Evolutionary conservation across 164 flowering plant genomes (phyloP).

Genomic region (Vitis amurensis): DNA sequence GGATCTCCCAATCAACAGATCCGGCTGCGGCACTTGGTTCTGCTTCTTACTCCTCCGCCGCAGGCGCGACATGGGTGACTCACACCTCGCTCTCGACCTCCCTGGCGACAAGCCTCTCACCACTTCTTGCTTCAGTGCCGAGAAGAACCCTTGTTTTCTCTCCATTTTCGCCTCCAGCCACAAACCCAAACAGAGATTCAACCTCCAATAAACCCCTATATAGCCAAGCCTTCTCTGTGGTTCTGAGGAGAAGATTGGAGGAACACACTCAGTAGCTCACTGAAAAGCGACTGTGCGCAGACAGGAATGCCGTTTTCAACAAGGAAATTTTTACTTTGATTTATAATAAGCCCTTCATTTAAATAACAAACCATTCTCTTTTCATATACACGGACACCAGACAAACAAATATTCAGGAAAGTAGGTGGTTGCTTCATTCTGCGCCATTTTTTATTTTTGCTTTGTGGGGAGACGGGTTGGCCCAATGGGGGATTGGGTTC

Average conservation of each 20-base stretch:
- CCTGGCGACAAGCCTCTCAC: slow-evolving; percentile 82
- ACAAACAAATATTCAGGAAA: no score
- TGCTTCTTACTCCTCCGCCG: slow-evolving; percentile 52
- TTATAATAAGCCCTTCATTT: neutral
- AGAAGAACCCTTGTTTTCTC: slow-evolving; percentile 80
- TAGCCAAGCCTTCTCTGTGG: no score
- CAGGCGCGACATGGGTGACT: slow-evolving; percentile 57
- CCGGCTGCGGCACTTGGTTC: slow-evolving; percentile 38
- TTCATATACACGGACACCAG: no score
- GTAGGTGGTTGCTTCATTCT: no score
- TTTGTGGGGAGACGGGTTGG: no score
- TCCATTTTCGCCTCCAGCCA: slow-evolving; percentile 48
- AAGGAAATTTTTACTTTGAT: neutral
- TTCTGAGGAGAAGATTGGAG: no score
- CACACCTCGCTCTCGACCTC: slow-evolving; percentile 58
- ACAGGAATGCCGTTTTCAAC: slow-evolving; percentile 6
- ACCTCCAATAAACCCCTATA: no score
- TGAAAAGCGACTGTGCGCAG: slow-evolving; percentile 1
- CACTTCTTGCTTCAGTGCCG: slow-evolving; percentile 79
- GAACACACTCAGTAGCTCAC: neutral
- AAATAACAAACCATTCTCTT: no score
- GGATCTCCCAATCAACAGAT: slow-evolving; percentile 63
- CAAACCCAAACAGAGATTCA: neutral
- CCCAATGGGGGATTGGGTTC: no score
- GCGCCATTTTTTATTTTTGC: no score